Conservation (phyloP, 352 stramenopile species). For the Peronospora destructor region DNA sequence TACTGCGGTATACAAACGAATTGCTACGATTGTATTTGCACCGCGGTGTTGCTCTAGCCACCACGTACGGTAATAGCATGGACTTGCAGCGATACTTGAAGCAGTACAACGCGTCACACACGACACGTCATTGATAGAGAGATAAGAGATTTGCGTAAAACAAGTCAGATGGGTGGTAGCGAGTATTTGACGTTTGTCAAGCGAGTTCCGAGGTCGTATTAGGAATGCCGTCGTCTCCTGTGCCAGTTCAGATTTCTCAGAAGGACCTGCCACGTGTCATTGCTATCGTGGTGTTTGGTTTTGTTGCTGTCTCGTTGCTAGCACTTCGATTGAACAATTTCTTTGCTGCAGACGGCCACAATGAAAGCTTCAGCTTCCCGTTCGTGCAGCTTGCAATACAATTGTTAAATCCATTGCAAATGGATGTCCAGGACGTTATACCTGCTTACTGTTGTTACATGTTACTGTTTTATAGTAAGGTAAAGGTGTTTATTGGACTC, state of each 20-base stretch:
- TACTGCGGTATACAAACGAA: constrained; percentile 67
- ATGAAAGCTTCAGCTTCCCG: constrained; percentile 54
- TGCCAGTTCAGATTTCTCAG: constrained; percentile 51
- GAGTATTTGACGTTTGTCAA: constrained; percentile 5
- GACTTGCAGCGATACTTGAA: constrained; percentile 50
- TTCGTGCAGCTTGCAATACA: constrained; percentile 11
- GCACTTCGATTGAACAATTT: constrained; percentile 48
- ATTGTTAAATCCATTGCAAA: background rate
- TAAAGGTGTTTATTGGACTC: constrained; percentile 41
- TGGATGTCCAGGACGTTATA: background rate
- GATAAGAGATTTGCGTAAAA: background rate
- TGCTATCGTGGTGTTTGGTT: constrained; percentile 30
- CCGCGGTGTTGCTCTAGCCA: constrained; percentile 63
- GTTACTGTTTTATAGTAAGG: constrained; percentile 24
- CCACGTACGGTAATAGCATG: constrained; percentile 73
- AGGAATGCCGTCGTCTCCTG: constrained; percentile 22
- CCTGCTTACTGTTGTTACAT: background rate
- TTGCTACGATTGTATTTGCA: constrained; percentile 78
- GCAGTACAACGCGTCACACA: constrained; percentile 18
- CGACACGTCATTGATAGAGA: background rate
- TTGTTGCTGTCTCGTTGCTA: constrained; percentile 27
- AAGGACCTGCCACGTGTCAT: constrained; percentile 45
- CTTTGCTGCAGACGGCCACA: constrained; percentile 33
- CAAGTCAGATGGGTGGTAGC: background rate
- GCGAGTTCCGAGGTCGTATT: background rate